These are phyloP conservation scores for Saccharomycopsis guyanensis DNA, from an alignment of 805 yeast species.

Conservation along the genomic window DNA sequence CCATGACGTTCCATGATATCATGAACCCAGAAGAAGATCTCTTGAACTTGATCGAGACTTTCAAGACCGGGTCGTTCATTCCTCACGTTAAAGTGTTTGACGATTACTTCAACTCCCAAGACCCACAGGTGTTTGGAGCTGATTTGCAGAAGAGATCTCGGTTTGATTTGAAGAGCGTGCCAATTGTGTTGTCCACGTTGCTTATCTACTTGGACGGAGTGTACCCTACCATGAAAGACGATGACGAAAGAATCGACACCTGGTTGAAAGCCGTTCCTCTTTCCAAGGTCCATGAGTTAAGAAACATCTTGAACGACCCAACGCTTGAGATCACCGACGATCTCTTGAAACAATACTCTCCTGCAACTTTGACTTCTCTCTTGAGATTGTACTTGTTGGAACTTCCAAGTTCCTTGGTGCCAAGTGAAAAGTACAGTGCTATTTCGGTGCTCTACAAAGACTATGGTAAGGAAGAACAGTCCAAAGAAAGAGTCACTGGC, in stretches of 20 bases:
- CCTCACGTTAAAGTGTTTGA: slow-evolving; percentile 72
- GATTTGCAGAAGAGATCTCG: slow-evolving; percentile 65
- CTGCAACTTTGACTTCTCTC: slow-evolving; percentile 58
- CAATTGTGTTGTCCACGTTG: slow-evolving; percentile 54
- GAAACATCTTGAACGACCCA: slow-evolving; percentile 43
- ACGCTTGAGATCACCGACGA: slow-evolving; percentile 23
- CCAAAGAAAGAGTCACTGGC: slow-evolving; percentile 44
- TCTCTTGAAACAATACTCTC: slow-evolving; percentile 35
- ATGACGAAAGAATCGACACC: slow-evolving; percentile 54
- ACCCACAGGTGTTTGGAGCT: slow-evolving; percentile 70
- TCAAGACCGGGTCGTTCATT: slow-evolving; percentile 64
- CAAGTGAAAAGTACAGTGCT: slow-evolving; percentile 56
- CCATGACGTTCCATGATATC: slow-evolving; percentile 58
- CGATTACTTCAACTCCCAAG: slow-evolving; percentile 62
- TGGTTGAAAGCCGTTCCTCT: slow-evolving; percentile 68
- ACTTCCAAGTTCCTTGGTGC: slow-evolving; percentile 69
- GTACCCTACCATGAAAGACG: slow-evolving; percentile 64
- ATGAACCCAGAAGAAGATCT: slow-evolving; percentile 66
- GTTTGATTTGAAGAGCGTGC: slow-evolving; percentile 66
- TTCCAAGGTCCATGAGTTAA: slow-evolving; percentile 49
- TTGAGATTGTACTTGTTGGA: slow-evolving; percentile 70
- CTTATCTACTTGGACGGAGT: slow-evolving; percentile 58
- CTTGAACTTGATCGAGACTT: slow-evolving; percentile 55
- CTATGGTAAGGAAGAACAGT: slow-evolving; percentile 31
- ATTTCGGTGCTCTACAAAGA: slow-evolving; percentile 58